These are phyloP conservation scores for Chaetomidium leptoderma DNA, from an alignment of 495 filamentous ascomycete genomes.

Conservation along the genomic window DNA sequence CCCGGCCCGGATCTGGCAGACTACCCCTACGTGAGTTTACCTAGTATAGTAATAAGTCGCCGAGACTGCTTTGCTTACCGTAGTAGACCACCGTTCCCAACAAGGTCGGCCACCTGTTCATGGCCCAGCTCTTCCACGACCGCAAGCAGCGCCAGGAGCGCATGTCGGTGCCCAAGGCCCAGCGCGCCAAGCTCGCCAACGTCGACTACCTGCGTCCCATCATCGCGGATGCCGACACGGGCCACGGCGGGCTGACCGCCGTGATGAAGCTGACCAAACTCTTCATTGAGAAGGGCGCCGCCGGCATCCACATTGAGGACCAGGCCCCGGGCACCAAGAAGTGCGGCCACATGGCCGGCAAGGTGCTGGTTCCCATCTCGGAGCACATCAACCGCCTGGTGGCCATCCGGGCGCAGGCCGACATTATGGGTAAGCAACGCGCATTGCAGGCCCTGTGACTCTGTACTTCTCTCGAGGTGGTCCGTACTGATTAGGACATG, in stretches of 20 bases:
- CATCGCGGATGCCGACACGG: constrained; percentile 95
- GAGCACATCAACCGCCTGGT: constrained; percentile 98
- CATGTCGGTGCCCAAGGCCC: constrained; percentile 66
- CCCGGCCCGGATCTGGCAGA: constrained; percentile 97
- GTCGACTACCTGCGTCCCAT: constrained; percentile 94
- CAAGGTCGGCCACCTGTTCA: constrained; percentile 95
- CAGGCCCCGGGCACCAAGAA: constrained; percentile 99
- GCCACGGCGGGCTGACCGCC: constrained; percentile 93
- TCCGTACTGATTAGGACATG: not conserved
- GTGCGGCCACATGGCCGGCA: constrained; percentile 99
- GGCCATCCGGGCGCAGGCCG: constrained; percentile 93
- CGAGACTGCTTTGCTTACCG: no score
- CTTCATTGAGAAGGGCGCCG: constrained; percentile 94
- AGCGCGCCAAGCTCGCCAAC: constrained; percentile 71
- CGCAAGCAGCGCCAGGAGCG: constrained; percentile 97
- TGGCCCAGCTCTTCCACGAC: constrained; percentile 98
- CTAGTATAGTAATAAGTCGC: no score
- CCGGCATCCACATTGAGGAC: constrained; percentile 98
- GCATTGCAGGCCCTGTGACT: no score
- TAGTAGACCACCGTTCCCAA: constrained; percentile 90
- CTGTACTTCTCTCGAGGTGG: no score
- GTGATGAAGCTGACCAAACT: constrained; percentile 99
- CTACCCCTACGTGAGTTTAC: constrained; percentile 90
- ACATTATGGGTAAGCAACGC: constrained; percentile 96
- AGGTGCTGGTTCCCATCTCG: constrained; percentile 93